phyloP scores from a whole-genome alignment of 352 stramenopile genomes.

The Pythium apleroticum region DNA sequence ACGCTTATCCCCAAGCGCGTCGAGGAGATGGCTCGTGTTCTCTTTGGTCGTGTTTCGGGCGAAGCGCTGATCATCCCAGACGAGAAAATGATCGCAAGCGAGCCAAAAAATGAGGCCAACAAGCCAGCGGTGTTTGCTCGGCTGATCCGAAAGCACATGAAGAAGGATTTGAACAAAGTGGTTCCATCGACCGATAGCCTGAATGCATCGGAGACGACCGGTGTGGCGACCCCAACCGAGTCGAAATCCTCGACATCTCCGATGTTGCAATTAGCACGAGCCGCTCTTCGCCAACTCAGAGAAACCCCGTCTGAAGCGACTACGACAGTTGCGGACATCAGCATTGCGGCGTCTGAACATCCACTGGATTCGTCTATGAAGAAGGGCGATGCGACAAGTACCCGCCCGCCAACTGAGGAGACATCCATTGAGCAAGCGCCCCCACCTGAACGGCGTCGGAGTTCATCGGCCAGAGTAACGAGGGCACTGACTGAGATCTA shows the following conservation, averaged over 20 bases:
- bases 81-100: slow-evolving; percentile 6
- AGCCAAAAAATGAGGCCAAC: not conserved
- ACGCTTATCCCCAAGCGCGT: slow-evolving; percentile 41
- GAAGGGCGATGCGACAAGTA: not conserved
- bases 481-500: slow-evolving; percentile 28
- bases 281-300: not conserved
- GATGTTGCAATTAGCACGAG: not conserved
- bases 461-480: slow-evolving; percentile 1
- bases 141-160: slow-evolving; percentile 53
- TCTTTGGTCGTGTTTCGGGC: slow-evolving; percentile 36
- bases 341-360: not conserved
- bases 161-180: slow-evolving; percentile 37
- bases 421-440: no score
- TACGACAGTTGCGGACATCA: not conserved
- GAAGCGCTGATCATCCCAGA: slow-evolving; percentile 28
- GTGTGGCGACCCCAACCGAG: no score
- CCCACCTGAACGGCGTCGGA: not conserved
- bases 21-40: slow-evolving; percentile 38
- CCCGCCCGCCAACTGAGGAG: not conserved
- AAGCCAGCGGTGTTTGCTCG: slow-evolving; percentile 38
- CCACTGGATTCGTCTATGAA: no score
- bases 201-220: no score
- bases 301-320: not conserved
- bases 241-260: not conserved
- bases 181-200: slow-evolving; percentile 27